Conservation (phyloP, 2,329 filamentous ascomycete genomes). For the Immersiporthe knoxdaviesiana region DNA sequence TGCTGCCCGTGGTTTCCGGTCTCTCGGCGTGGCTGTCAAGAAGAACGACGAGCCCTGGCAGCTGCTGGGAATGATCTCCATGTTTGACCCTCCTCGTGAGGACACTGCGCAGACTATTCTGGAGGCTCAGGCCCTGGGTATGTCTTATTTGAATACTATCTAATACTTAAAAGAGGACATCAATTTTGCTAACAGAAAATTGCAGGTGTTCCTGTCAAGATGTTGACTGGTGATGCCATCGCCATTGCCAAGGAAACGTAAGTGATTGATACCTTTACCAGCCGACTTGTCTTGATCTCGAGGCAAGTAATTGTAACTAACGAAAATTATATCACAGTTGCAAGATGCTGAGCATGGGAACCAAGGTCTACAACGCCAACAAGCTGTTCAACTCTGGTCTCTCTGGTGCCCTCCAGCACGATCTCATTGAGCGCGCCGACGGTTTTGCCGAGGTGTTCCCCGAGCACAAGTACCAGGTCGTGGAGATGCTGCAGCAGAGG, state of each 20-base stretch:
- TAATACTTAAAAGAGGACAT: no score
- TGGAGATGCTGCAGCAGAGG: conserved; percentile 72
- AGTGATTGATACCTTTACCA: neutral
- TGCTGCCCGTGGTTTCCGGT: conserved; percentile 78
- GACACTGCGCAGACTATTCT: conserved; percentile 78
- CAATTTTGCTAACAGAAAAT: neutral
- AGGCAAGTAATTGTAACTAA: neutral
- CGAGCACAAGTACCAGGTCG: conserved; percentile 76
- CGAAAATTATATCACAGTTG: conserved; percentile 44
- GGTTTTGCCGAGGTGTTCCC: conserved; percentile 76
- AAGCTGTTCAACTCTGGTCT: conserved; percentile 77
- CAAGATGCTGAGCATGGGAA: conserved; percentile 78
- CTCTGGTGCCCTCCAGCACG: conserved; percentile 72
- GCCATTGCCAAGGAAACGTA: conserved; percentile 76
- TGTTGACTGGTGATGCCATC: conserved; percentile 80
- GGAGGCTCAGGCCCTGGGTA: conserved; percentile 53
- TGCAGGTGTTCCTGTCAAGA: conserved; percentile 73
- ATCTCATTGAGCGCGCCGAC: conserved; percentile 74
- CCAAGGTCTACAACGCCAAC: conserved; percentile 80
- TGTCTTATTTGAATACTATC: no score
- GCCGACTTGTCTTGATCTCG: no score
- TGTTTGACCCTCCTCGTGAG: conserved; percentile 80
- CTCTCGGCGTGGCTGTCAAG: conserved; percentile 71
- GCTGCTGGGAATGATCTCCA: conserved; percentile 75
- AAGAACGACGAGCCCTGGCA: conserved; percentile 53